Conservation (phyloP, 331 rosid species). For the Prunus yedoensis region DNA sequence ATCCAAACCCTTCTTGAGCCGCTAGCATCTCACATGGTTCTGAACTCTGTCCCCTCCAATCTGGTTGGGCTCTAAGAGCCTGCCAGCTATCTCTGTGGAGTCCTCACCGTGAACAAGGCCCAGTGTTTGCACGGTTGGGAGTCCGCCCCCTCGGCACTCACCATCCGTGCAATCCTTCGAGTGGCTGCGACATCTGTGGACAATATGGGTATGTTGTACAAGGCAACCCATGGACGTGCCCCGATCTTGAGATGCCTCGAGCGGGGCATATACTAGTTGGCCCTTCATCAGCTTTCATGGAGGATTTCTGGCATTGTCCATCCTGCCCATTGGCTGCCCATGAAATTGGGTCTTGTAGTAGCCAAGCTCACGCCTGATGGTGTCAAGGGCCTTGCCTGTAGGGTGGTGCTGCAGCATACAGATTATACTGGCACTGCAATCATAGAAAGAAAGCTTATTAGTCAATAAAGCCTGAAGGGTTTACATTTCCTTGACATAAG, state of each 20-base stretch:
- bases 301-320: conserved; percentile 65
- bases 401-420: conserved; percentile 90
- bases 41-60: conserved; percentile 75
- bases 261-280: conserved; percentile 42
- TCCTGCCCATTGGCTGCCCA: conserved; percentile 87
- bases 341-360: conserved; percentile 56
- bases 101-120: conserved; percentile 64
- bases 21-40: conserved; percentile 68
- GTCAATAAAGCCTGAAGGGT: background rate
- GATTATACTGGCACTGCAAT: conserved; percentile 77
- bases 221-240: conserved; percentile 69
- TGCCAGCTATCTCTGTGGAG: conserved; percentile 68
- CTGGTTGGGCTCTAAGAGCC: conserved; percentile 74
- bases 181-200: conserved; percentile 51
- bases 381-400: conserved; percentile 64
- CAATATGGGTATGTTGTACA: conserved; percentile 66
- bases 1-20: conserved; percentile 64
- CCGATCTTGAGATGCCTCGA: conserved; percentile 72
- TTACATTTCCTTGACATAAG: background rate
- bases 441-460: background rate
- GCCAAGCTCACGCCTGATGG: conserved; percentile 75
- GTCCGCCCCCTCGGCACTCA: conserved; percentile 83
- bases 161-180: conserved; percentile 62
- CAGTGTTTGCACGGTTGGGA: conserved; percentile 68
- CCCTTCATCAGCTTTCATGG: conserved; percentile 60